Percentiles rank a stretch among this genome's conserved stretches.
phyloP scores from a whole-genome alignment of 2,329 filamentous ascomycete species.

The Ceratocystis huliohia region DNA sequence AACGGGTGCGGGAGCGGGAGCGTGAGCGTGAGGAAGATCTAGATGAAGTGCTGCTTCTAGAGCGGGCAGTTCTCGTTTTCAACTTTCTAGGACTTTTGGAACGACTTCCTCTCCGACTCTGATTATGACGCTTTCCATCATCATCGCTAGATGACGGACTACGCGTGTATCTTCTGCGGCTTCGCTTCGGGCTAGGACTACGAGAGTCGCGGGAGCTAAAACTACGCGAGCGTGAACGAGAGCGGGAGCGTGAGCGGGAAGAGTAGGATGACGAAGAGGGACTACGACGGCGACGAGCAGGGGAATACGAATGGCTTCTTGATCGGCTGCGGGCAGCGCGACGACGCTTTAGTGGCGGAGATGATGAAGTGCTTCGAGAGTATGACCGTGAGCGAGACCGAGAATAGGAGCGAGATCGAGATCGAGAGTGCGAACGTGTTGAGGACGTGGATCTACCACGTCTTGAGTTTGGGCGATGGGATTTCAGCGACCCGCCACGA shows the following conservation, averaged over 20 bases:
- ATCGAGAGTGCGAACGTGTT: constrained; percentile 23
- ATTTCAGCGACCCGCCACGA: constrained; percentile 27
- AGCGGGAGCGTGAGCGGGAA: constrained; percentile 13
- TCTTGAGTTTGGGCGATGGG: constrained; percentile 31
- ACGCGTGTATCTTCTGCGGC: constrained; percentile 15
- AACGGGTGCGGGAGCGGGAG: constrained; percentile 19
- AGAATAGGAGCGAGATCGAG: constrained; percentile 24
- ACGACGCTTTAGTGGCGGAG: constrained; percentile 18
- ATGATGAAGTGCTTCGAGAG: constrained; percentile 21
- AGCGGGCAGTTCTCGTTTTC: background rate
- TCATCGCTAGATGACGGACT: constrained; percentile 13
- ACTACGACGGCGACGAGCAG: constrained; percentile 11
- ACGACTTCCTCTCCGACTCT: constrained; percentile 18
- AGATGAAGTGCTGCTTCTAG: constrained; percentile 21
- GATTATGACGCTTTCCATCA: constrained; percentile 23
- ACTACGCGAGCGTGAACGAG: constrained; percentile 22
- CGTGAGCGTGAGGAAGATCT: constrained; percentile 14
- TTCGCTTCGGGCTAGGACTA: constrained; percentile 13
- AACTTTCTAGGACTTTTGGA: constrained; percentile 17
- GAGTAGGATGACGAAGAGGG: constrained; percentile 9
- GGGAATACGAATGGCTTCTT: background rate
- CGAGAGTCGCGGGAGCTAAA: constrained; percentile 10
- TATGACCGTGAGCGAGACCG: constrained; percentile 24
- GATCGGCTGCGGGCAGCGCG: constrained; percentile 15
- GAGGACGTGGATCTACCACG: constrained; percentile 32